Evolutionary conservation across 768 basidiomycete species (phyloP).

Genomic region (Suillus sp.): DNA sequence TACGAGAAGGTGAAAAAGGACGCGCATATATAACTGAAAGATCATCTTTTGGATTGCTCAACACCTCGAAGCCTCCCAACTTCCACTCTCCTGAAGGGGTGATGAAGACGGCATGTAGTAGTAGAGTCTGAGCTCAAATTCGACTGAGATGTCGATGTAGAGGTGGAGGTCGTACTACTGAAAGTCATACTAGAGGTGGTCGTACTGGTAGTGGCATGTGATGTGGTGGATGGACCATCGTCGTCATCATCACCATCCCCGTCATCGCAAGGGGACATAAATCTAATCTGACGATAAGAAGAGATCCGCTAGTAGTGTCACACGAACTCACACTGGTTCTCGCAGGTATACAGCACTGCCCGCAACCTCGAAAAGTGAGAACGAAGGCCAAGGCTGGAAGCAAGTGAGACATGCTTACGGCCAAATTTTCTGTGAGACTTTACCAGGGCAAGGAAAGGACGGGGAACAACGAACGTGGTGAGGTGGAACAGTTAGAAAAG

Average conservation of each 20-base stretch:
- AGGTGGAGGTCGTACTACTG: background rate
- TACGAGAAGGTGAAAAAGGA: conserved; percentile 2
- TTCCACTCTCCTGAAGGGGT: conserved; percentile 97
- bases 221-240: background rate
- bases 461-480: background rate
- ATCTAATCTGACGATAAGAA: background rate
- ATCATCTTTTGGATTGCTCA: conserved; percentile 84
- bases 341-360: background rate
- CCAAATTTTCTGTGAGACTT: background rate
- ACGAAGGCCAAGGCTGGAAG: conserved; percentile 12
- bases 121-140: conserved; percentile 3
- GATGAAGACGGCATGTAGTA: conserved; percentile 70
- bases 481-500: too few relatives aligned
- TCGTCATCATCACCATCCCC: background rate
- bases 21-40: conserved; percentile 79
- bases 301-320: background rate
- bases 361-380: background rate
- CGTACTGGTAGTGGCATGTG: background rate
- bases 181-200: background rate
- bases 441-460: background rate
- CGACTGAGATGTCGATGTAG: background rate
- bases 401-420: conserved; percentile 5
- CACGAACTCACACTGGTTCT: conserved; percentile 10
- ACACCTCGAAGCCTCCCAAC: conserved; percentile 89
- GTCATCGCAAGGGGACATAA: background rate